Conservation (phyloP, 345 rosid species). For the Eutrema japonicum region DNA sequence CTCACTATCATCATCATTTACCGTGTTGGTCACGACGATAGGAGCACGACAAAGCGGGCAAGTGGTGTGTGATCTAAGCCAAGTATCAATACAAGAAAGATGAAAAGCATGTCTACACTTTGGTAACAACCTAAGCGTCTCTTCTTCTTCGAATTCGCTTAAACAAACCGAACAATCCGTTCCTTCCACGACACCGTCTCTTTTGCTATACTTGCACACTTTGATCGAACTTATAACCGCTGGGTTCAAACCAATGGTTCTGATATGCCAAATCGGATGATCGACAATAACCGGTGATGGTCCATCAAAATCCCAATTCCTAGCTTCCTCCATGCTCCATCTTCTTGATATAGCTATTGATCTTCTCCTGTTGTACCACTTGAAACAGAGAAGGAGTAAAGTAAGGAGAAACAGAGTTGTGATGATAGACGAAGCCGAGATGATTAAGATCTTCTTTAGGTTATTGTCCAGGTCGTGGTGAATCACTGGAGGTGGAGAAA, state of each 20-base stretch:
- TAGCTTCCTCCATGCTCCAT: constrained; percentile 41
- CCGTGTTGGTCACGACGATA: constrained; percentile 23
- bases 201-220: constrained; percentile 52
- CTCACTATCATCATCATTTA: constrained; percentile 12
- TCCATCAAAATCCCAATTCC: constrained; percentile 47
- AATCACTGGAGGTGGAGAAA: constrained; percentile 29
- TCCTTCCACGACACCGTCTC: constrained; percentile 63
- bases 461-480: constrained; percentile 15
- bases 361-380: constrained; percentile 38
- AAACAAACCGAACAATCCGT: constrained; percentile 82
- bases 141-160: constrained; percentile 71
- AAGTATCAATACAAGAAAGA: constrained; percentile 69
- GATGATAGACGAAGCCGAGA: constrained; percentile 40
- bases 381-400: constrained; percentile 41
- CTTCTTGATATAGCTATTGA: constrained; percentile 36
- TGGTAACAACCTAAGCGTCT: constrained; percentile 63
- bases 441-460: constrained; percentile 37
- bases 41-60: constrained; percentile 76
- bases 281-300: constrained; percentile 49
- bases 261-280: constrained; percentile 74
- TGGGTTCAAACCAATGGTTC: constrained; percentile 63
- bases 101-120: constrained; percentile 86
- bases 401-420: constrained; percentile 44
- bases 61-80: constrained; percentile 72
- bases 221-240: constrained; percentile 60